Base-by-base conservation (phyloP, 2,329 filamentous ascomycete species). In the Pestalotiopsis sp. region DNA sequence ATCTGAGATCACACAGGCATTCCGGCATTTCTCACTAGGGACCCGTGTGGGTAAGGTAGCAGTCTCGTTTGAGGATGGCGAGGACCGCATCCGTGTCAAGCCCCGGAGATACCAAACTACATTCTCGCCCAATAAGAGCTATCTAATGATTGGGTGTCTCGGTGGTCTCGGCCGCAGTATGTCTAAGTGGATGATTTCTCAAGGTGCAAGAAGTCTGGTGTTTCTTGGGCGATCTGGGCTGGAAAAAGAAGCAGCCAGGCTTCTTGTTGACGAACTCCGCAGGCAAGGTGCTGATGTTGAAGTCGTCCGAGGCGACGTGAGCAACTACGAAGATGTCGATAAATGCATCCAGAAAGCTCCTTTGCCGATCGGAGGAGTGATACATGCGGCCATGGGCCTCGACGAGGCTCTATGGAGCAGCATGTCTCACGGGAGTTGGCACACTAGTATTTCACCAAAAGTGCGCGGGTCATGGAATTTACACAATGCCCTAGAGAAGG, bases 351-450 rank as follows among this genome's bases (percentile, higher is more conserved):
- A 36, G 6, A 71, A 68, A 17, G 66, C 73, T 1, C 36, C 36
- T n/a, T 56, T 27, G 4, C 62, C 49, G 7, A 57, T 68, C n/a
- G 60, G 67, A 13, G 67, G 67, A 23, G 49, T 65, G 13, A 64
- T 65, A 4, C 66, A 68, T 2, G 68, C 64, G 13, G 58, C 56
- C 65, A 76, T 77, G 76, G 72, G 76, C 70, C 74, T 76, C 56
- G 74, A 76, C 31, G 52, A 45, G 13, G 41, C 41, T 45, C 41
- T 45, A 14, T 45, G 41, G 41, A 45, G 41, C 41, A 45, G 41
- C 41, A 45, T 45, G 41, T n/a, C 41, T 14, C 7, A 9, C 9
- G 7, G 31, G 2, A 36, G 31, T 9, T 52, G 45, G 45, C 45
- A 52, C 45, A 52, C 45, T 5, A 20, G 45, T 52, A 17, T 52